These are phyloP conservation scores for Pulveroboletus sp. DNA, from an alignment of 768 basidiomycete genomes.

Conservation along the genomic window DNA sequence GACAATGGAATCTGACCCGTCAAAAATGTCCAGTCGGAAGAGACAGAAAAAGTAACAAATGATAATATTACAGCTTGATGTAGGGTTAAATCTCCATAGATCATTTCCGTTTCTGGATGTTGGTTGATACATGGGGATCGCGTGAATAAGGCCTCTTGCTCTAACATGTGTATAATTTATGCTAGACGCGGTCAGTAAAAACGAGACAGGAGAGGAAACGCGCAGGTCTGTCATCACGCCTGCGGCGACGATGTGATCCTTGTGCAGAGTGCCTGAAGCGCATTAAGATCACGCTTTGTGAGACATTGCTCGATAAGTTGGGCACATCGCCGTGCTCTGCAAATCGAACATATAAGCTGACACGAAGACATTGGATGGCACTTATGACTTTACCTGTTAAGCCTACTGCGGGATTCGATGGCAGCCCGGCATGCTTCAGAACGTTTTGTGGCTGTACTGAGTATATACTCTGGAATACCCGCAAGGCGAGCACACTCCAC, in stretches of 20 bases:
- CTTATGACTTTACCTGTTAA: slow-evolving; percentile 42
- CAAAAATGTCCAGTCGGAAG: slow-evolving; percentile 41
- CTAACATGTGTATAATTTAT: not conserved
- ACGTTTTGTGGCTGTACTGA: slow-evolving; percentile 53
- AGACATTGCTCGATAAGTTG: slow-evolving; percentile 26
- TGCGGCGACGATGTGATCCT: slow-evolving; percentile 6
- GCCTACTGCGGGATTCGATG: slow-evolving; percentile 45
- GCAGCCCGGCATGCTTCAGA: slow-evolving; percentile 52
- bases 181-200: not conserved
- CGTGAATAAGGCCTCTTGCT: not conserved
- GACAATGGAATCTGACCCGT: slow-evolving; percentile 22
- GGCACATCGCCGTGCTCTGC: slow-evolving; percentile 28
- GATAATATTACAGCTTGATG: slow-evolving; percentile 7
- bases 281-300: slow-evolving; percentile 11
- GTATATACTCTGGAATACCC: slow-evolving; percentile 66
- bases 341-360: not conserved
- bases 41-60: slow-evolving; percentile 37
- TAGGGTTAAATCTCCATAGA: not conserved
- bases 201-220: not conserved
- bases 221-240: slow-evolving; percentile 1
- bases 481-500: slow-evolving; percentile 91
- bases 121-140: not conserved
- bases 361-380: not conserved
- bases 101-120: not conserved
- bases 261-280: slow-evolving; percentile 21